Conservation (phyloP, 495 filamentous ascomycete species). For the Aspergillus ellipticus region DNA sequence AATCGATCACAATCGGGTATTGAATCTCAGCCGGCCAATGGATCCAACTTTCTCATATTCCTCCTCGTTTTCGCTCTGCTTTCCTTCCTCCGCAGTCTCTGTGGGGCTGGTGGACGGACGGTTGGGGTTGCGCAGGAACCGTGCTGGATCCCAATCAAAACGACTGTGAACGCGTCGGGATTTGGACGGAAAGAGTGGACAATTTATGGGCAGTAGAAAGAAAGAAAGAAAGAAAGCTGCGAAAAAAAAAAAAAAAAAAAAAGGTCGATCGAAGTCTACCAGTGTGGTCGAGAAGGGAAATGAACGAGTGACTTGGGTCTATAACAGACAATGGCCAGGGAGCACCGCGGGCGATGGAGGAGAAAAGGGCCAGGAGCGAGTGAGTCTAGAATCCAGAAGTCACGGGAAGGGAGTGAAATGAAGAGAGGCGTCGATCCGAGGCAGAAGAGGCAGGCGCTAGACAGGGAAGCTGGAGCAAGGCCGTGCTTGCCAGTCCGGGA, state of each 20-base stretch:
- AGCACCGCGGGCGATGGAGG: conserved; percentile 6
- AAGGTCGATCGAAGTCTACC: conserved; percentile 9
- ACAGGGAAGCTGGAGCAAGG: not conserved
- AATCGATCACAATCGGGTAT: conserved; percentile 4
- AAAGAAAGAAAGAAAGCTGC: too few species aligned
- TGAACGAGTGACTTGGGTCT: conserved; percentile 30
- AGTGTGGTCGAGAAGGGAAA: conserved; percentile 14
- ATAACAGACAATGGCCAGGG: conserved; percentile 8
- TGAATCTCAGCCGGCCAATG: conserved; percentile 2
- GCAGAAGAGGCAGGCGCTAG: not conserved
- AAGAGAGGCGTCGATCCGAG: conserved; percentile 1
- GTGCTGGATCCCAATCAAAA: not conserved
- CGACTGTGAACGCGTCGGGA: not conserved
- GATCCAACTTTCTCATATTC: conserved; percentile 13
- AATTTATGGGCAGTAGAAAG: not conserved
- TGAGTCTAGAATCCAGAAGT: not conserved
- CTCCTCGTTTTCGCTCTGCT: not conserved
- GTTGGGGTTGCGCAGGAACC: not conserved
- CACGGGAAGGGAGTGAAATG: not conserved
- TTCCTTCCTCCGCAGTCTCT: not conserved
- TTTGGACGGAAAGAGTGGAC: not conserved
- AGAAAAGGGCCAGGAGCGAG: conserved; percentile 6
- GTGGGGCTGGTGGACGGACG: not conserved
- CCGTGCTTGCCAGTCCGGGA: conserved; percentile 2
- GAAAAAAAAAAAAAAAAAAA: conserved; percentile 5